Base-by-base conservation (phyloP, 768 basidiomycete species). In the Dacryopinax primogenitus region DNA sequence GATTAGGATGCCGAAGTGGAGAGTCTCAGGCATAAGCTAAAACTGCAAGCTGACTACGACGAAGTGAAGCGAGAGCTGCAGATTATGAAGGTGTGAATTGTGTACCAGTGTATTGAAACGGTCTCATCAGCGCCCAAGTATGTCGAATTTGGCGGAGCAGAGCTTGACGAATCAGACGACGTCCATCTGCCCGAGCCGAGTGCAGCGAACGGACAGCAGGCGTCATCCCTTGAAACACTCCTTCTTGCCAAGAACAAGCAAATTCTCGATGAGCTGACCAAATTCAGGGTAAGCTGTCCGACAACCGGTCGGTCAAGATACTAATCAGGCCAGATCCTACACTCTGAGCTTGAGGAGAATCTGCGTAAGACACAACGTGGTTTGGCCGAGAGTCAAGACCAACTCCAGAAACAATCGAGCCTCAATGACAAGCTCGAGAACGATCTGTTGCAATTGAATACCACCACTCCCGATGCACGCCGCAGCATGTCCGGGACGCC, bases 41-140 rank as follows among this genome's bases (percentile, higher is more conserved):
- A 83, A 70, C 83, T 83, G 68, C 90, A 87, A 67, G 74, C 74
- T 16, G 92, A 99, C 74, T 98, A 99, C 71, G 95, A 98, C 71
- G 94, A 98, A 77, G 85, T 98, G 72, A 98, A 98, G 78, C 86
- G 96, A 30, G 96, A 99, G 74, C 81, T 99, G 32, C 93, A 93
- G 72, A 98, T 99, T 68, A 90, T 98, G 91, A 97, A 99, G 84
- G 96, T 90, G 62, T 51, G 33, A 13, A 12, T n/a, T 62, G n/a
- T 67, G 13, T 39, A 51, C 62, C 23, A 44, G 21, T 23, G 35
- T 15, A 33, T 30, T 13, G 23, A n/a, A 63, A 18, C 4, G 33
- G 44, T 33, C 36, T 1, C 12, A 34, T 39, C 18, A 32, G 15
- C 33, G 51, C 37, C 4, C 21, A 69, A 98, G 96, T 97, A 87